These are phyloP conservation scores for Blastomyces emzantsi DNA, from an alignment of 2,329 filamentous ascomycete genomes.

Conservation along the genomic window DNA sequence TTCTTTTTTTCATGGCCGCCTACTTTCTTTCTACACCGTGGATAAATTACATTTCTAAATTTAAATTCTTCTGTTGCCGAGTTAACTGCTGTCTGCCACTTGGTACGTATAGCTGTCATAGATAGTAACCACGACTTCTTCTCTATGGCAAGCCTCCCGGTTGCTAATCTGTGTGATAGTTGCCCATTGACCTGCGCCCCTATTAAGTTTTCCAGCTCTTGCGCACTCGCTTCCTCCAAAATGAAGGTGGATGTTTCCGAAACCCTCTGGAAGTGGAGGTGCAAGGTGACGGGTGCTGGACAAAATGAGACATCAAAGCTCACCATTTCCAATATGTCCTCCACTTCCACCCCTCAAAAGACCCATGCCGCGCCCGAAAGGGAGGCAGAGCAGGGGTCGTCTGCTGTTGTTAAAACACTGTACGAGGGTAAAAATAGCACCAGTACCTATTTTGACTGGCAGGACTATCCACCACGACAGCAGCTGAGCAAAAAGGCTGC, in stretches of 20 bases:
- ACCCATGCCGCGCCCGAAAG: background rate
- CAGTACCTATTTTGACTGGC: background rate
- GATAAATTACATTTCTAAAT: too few relatives aligned
- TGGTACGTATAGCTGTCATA: background rate
- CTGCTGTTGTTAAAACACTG: background rate
- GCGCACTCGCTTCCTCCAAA: background rate
- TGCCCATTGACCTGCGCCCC: background rate
- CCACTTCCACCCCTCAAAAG: background rate
- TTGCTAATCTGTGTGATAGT: background rate
- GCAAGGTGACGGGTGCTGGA: slow-evolving; percentile 1
- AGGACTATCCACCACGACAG: slow-evolving; percentile 3
- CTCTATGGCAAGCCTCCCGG: background rate
- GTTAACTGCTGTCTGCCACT: background rate
- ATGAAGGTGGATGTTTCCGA: slow-evolving; percentile 5
- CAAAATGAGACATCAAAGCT: background rate
- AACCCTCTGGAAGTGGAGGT: slow-evolving; percentile 8
- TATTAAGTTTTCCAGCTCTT: background rate
- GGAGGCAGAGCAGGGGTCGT: background rate
- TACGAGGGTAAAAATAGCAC: background rate
- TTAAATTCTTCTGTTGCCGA: background rate
- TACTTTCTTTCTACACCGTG: background rate
- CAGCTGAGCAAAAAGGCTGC: slow-evolving; percentile 1
- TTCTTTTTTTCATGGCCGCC: background rate
- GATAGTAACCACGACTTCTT: background rate
- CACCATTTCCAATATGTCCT: background rate